phyloP scores from a whole-genome alignment of 1,284 basidiomycete genomes.

The Pascua guehoae region DNA sequence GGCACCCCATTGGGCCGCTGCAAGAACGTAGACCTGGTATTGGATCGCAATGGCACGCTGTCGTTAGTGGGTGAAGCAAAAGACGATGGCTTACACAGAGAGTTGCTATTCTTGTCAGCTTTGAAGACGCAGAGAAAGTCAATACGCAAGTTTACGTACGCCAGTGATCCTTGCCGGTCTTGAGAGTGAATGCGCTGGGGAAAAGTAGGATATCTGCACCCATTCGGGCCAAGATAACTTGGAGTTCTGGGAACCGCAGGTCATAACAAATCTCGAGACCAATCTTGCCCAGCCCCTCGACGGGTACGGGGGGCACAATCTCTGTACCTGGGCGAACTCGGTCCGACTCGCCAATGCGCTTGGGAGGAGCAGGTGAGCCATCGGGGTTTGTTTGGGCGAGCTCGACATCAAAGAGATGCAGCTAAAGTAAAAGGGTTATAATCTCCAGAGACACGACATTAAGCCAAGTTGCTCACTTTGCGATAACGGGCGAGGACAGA shows the following conservation, averaged over 20 bases:
- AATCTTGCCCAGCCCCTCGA: conserved; percentile 47
- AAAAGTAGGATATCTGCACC: conserved; percentile 54
- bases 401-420: conserved; percentile 56
- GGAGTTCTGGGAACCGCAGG: conserved; percentile 54
- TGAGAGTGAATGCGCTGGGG: conserved; percentile 54
- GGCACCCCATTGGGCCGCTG: conserved; percentile 40
- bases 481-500: conserved; percentile 46
- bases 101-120: conserved; percentile 19
- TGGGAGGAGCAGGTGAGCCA: conserved; percentile 27
- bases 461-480: conserved; percentile 36
- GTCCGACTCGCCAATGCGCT: conserved; percentile 33
- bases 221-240: conserved; percentile 46
- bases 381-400: conserved; percentile 27
- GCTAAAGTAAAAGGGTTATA: conserved; percentile 16
- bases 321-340: conserved; percentile 44
- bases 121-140: no score
- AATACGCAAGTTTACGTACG: conserved; percentile 14
- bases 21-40: conserved; percentile 44
- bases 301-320: conserved; percentile 37
- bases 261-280: conserved; percentile 57
- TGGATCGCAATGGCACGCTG: conserved; percentile 38
- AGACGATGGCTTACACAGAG: conserved; percentile 15
- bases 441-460: background rate
- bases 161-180: conserved; percentile 50
- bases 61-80: background rate